Evolutionary conservation across 495 filamentous ascomycete species (phyloP).

Genomic region (Xylaria sp.): DNA sequence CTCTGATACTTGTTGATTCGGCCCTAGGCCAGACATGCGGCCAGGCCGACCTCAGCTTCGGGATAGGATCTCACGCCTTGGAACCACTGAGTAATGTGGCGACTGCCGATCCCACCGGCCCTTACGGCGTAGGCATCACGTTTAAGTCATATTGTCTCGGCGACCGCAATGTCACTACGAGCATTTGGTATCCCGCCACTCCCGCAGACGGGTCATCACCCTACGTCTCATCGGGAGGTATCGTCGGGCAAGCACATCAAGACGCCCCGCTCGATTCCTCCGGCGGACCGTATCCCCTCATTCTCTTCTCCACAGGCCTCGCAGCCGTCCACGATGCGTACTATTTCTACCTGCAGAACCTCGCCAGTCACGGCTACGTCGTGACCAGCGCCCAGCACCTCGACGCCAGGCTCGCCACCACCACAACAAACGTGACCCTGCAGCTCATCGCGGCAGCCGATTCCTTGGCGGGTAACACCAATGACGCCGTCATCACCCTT

Average conservation of each 20-base stretch:
- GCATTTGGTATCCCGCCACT: conserved; percentile 1
- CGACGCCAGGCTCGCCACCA: neutral
- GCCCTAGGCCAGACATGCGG: neutral
- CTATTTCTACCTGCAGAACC: conserved; percentile 1
- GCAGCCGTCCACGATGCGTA: neutral
- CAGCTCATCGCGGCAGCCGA: neutral
- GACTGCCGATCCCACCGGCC: neutral
- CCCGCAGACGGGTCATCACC: neutral
- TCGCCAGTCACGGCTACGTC: neutral
- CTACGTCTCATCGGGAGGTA: neutral
- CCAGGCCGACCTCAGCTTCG: neutral
- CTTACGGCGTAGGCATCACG: neutral
- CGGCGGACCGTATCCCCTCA: neutral
- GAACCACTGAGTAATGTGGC: neutral
- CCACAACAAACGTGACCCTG: neutral
- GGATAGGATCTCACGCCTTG: neutral
- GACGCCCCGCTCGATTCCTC: neutral
- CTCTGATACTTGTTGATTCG: neutral
- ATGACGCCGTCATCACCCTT: conserved; percentile 19
- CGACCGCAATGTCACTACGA: neutral
- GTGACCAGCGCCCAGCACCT: neutral
- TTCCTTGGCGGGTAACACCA: neutral
- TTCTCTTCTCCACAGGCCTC: neutral
- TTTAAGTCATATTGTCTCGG: neutral
- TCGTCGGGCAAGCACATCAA: neutral